Percentiles rank a stretch among this genome's conserved stretches.
These are phyloP conservation scores for Magnusiomyces paraingens DNA, from an alignment of 1,139 yeast genomes.

Conservation along the genomic window DNA sequence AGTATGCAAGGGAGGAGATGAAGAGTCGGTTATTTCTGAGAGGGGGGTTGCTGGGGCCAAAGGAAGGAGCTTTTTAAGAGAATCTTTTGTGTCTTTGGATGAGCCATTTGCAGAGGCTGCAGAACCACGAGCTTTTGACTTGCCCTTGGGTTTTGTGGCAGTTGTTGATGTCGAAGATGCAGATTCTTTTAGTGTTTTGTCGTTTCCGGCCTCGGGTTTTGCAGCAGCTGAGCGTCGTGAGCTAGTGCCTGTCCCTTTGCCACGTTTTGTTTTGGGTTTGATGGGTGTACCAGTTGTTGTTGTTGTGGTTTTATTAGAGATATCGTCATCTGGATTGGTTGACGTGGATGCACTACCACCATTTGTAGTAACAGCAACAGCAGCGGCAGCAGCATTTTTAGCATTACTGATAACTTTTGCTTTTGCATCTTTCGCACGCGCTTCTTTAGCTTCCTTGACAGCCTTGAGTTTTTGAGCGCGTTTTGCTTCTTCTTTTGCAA, in stretches of 20 bases:
- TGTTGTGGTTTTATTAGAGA: no score
- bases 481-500: constrained; percentile 5
- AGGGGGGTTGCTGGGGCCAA: constrained; percentile 2
- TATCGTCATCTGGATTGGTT: no score
- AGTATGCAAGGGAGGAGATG: no score
- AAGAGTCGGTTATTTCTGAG: background rate
- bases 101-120: background rate
- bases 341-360: no score
- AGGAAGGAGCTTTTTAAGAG: background rate
- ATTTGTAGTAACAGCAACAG: no score
- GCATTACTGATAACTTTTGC: background rate
- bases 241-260: background rate
- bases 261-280: background rate
- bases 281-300: background rate
- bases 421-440: constrained; percentile 1
- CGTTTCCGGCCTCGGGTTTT: background rate
- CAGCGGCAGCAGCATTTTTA: background rate
- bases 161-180: background rate
- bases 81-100: background rate
- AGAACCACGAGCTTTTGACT: background rate
- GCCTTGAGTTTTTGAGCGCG: background rate
- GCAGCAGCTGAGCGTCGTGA: background rate
- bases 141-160: background rate
- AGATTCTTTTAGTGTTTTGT: background rate
- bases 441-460: constrained; percentile 3